Percentiles rank a stretch among this genome's conserved stretches.
These are phyloP conservation scores for Rhodotorula toruloides DNA, from an alignment of 768 basidiomycete species.

Conservation along the genomic window DNA sequence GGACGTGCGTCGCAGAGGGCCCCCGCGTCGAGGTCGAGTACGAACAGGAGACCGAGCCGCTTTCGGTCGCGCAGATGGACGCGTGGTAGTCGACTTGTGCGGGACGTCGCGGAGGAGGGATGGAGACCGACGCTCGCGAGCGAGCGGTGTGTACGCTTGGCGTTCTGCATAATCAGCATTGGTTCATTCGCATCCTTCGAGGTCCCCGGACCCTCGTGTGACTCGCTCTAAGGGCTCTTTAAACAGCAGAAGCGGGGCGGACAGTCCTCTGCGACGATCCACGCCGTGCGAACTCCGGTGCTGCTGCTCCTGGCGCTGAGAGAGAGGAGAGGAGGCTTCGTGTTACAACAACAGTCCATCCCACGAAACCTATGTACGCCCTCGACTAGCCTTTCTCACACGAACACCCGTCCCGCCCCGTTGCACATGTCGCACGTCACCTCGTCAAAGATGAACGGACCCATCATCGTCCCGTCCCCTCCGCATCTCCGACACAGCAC, in stretches of 20 bases:
- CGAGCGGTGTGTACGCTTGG: no score
- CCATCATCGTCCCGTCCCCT: slow-evolving; percentile 19
- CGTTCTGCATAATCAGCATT: no score
- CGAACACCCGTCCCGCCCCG: slow-evolving; percentile 32
- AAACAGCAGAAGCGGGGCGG: no score
- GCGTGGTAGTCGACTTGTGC: slow-evolving; percentile 3
- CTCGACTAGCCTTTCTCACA: not conserved
- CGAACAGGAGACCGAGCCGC: slow-evolving; percentile 74
- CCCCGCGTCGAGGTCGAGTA: slow-evolving; percentile 92
- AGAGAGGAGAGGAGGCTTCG: no score
- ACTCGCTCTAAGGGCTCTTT: no score
- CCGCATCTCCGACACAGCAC: slow-evolving; percentile 20
- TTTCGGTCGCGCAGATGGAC: slow-evolving; percentile 17
- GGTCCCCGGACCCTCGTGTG: no score
- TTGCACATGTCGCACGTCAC: slow-evolving; percentile 16
- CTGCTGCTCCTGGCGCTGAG: no score
- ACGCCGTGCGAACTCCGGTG: no score
- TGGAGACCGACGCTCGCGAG: not conserved
- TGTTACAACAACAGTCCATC: not conserved
- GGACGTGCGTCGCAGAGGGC: slow-evolving; percentile 52
- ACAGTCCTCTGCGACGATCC: no score
- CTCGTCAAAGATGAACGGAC: slow-evolving; percentile 25
- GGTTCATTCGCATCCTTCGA: no score
- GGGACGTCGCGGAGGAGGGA: no score
- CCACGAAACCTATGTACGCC: not conserved